Percentiles rank a stretch among this genome's conserved stretches.
These are phyloP conservation scores for Dipteronia dyeriana DNA, from an alignment of 345 rosid species.

Conservation along the genomic window DNA sequence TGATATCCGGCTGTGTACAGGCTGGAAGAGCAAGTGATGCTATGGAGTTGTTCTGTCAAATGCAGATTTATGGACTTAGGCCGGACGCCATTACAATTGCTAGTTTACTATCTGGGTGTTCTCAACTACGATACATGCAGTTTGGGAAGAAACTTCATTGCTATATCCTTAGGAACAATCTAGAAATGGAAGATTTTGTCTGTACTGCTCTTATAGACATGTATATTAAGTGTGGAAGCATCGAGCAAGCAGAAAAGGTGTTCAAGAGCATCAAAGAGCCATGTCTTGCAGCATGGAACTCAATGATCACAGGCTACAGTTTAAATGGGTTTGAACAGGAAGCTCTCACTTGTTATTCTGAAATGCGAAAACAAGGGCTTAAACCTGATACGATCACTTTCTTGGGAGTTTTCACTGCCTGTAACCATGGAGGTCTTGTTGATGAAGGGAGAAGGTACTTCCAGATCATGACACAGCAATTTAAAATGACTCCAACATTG, in stretches of 20 bases:
- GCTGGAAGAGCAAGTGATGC: conserved; percentile 61
- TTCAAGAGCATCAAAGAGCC: conserved; percentile 52
- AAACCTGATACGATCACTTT: conserved; percentile 79
- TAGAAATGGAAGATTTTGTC: conserved; percentile 62
- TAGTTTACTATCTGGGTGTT: conserved; percentile 68
- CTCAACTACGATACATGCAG: conserved; percentile 62
- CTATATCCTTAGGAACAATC: conserved; percentile 51
- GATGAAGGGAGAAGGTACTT: conserved; percentile 65
- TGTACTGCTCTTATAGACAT: conserved; percentile 79
- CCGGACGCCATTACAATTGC: conserved; percentile 71
- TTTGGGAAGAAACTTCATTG: conserved; percentile 64
- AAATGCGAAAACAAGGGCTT: conserved; percentile 48
- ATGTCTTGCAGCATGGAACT: conserved; percentile 73
- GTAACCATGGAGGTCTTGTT: conserved; percentile 67
- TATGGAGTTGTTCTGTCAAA: conserved; percentile 49
- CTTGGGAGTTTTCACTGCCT: conserved; percentile 73
- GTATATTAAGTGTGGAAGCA: conserved; percentile 79
- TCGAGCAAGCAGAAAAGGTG: conserved; percentile 53
- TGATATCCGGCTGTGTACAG: conserved; percentile 76
- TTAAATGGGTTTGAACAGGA: conserved; percentile 55
- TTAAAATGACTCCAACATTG: conserved; percentile 50
- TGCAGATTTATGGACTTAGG: conserved; percentile 47
- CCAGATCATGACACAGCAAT: conserved; percentile 55
- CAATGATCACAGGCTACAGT: conserved; percentile 75
- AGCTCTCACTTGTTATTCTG: conserved; percentile 51